These are phyloP conservation scores for Reticulomyxa filosa DNA, from an alignment of 78 protist species.

Conservation along the genomic window DNA sequence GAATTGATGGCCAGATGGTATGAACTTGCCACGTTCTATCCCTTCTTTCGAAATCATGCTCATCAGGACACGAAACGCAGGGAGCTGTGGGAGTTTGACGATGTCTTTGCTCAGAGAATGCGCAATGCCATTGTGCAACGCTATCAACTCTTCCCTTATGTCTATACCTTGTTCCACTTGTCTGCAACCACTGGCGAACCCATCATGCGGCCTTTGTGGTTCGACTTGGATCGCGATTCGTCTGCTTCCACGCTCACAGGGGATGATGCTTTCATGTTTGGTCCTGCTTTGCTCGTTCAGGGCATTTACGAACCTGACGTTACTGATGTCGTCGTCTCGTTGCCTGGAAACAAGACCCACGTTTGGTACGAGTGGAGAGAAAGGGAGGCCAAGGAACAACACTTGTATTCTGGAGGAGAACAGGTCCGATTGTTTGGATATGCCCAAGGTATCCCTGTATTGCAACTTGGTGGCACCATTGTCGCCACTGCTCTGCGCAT, in stretches of 20 bases:
- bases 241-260: background rate
- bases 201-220: constrained; percentile 43
- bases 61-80: constrained; percentile 74
- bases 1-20: constrained; percentile 85
- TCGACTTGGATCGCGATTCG: constrained; percentile 35
- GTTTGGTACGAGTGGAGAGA: background rate
- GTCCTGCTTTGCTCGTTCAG: constrained; percentile 31
- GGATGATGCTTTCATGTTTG: constrained; percentile 37
- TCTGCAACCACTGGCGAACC: constrained; percentile 50
- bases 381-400: too few species aligned
- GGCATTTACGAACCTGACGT: constrained; percentile 30
- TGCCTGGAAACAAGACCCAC: constrained; percentile 24
- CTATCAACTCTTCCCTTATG: constrained; percentile 62
- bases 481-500: constrained; percentile 50
- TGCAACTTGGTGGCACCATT: constrained; percentile 77
- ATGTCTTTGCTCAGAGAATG: constrained; percentile 15
- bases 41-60: constrained; percentile 94
- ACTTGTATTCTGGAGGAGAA: too few species aligned
- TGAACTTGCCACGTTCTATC: constrained; percentile 75
- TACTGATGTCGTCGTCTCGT: background rate
- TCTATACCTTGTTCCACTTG: constrained; percentile 50
- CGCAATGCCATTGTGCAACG: constrained; percentile 44
- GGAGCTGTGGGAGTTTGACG: constrained; percentile 89
- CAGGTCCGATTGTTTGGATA: too few species aligned
- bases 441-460: too few species aligned